These are phyloP conservation scores for Erythrobasidium hasegawianum DNA, from an alignment of 1,284 basidiomycete genomes.

Conservation along the genomic window DNA sequence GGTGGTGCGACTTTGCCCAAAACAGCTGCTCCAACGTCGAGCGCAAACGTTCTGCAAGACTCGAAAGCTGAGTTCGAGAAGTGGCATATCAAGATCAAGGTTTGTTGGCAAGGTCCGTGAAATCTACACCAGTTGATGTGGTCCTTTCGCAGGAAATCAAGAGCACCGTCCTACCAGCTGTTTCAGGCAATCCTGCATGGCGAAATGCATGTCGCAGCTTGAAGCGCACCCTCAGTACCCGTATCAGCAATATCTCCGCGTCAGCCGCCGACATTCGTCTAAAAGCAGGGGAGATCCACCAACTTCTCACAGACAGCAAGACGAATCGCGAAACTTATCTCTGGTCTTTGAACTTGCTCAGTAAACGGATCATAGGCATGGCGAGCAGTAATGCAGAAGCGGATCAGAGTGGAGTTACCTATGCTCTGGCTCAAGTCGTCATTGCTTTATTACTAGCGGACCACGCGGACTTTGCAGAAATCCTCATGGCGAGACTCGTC, in stretches of 20 bases:
- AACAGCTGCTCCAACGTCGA: neutral
- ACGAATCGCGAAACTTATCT: constrained; percentile 58
- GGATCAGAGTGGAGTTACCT: constrained; percentile 56
- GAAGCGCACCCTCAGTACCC: constrained; percentile 81
- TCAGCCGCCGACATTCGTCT: constrained; percentile 52
- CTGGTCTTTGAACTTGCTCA: constrained; percentile 76
- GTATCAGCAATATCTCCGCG: constrained; percentile 87
- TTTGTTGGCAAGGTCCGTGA: too few relatives aligned
- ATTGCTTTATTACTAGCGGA: constrained; percentile 58
- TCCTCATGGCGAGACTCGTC: constrained; percentile 81
- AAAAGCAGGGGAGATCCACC: constrained; percentile 10
- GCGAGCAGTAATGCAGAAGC: constrained; percentile 70
- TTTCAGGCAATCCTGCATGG: constrained; percentile 62
- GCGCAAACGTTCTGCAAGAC: constrained; percentile 5
- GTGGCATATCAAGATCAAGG: constrained; percentile 31
- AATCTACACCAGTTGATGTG: too few relatives aligned
- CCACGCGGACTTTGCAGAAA: constrained; percentile 61
- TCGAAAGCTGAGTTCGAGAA: constrained; percentile 24
- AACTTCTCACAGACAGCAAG: constrained; percentile 17
- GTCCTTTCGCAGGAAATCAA: constrained; percentile 57
- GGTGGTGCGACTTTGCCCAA: neutral
- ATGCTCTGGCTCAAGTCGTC: constrained; percentile 74
- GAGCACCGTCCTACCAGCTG: constrained; percentile 62
- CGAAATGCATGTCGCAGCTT: constrained; percentile 55
- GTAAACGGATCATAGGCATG: constrained; percentile 85